Percentiles rank a stretch among this genome's conserved stretches.
Evolutionary conservation across 2,329 filamentous ascomycete species (phyloP).

Genomic region (Neonectria neomacrospora): DNA sequence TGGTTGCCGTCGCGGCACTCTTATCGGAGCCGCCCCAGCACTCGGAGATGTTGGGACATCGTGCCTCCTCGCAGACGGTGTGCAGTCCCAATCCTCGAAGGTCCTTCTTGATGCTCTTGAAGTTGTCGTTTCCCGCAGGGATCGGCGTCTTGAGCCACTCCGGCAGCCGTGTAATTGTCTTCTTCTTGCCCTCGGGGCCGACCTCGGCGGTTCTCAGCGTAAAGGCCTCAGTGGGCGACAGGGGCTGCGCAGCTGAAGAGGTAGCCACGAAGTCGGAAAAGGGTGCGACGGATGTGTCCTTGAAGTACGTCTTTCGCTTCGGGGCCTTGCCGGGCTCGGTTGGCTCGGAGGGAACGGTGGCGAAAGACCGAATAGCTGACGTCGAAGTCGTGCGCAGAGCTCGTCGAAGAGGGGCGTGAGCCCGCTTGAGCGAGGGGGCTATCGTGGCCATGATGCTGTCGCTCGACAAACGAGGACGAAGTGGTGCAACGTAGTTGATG

Average conservation of each 20-base stretch:
- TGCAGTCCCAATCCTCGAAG: conserved; percentile 88
- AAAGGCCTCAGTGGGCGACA: conserved; percentile 66
- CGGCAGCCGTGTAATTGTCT: conserved; percentile 79
- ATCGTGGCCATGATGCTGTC: conserved; percentile 52
- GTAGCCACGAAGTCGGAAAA: conserved; percentile 67
- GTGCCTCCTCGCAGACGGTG: conserved; percentile 97
- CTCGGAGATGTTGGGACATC: conserved; percentile 96
- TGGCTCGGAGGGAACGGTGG: conserved; percentile 57
- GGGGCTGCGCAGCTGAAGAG: conserved; percentile 53
- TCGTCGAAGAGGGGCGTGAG: conserved; percentile 56
- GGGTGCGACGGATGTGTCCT: conserved; percentile 65
- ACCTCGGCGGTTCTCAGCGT: conserved; percentile 71
- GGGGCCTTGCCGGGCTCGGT: conserved; percentile 41
- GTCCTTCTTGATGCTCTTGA: conserved; percentile 95
- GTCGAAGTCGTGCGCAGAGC: conserved; percentile 50
- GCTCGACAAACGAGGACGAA: conserved; percentile 6
- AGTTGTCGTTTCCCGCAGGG: conserved; percentile 82
- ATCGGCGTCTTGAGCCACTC: conserved; percentile 97
- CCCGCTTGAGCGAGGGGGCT: conserved; percentile 55
- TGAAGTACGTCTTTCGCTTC: conserved; percentile 65
- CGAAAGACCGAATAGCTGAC: conserved; percentile 53
- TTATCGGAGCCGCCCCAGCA: conserved; percentile 96
- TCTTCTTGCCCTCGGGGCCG: conserved; percentile 70
- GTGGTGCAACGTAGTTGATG: conserved; percentile 11
- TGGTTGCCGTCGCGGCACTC: conserved; percentile 92